phyloP scores from a whole-genome alignment of 106 monocot species.

The Xerophyta viscosa region DNA sequence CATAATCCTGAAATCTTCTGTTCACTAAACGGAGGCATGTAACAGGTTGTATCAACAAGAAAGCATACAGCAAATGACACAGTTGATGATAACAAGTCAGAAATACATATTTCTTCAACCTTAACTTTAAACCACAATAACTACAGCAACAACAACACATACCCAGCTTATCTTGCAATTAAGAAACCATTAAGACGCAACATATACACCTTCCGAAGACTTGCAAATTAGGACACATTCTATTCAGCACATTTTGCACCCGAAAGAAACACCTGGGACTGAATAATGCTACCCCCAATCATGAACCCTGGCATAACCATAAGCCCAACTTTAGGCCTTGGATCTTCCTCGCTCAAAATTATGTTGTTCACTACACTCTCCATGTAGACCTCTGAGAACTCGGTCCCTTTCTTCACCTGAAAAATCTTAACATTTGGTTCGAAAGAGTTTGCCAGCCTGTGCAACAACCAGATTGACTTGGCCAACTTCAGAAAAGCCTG shows the following conservation, averaged over 20 bases:
- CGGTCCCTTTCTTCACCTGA: constrained; percentile 51
- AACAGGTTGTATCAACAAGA: too few species aligned
- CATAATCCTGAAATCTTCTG: too few species aligned
- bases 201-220: too few species aligned
- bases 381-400: constrained; percentile 72
- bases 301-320: constrained; percentile 91
- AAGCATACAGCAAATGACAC: too few species aligned
- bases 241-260: constrained; percentile 48
- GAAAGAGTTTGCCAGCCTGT: constrained; percentile 69
- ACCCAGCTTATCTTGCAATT: too few species aligned
- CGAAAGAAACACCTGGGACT: constrained; percentile 60
- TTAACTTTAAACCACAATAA: too few species aligned
- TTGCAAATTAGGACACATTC: too few species aligned
- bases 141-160: too few species aligned
- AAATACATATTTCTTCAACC: too few species aligned
- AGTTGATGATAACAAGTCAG: too few species aligned
- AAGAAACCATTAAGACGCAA: too few species aligned
- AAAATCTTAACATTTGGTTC: constrained; percentile 62
- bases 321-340: constrained; percentile 53
- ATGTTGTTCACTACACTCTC: constrained; percentile 57
- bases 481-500: constrained; percentile 74
- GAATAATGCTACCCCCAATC: constrained; percentile 52
- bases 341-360: constrained; percentile 19
- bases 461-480: constrained; percentile 68
- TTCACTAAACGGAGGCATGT: too few species aligned